These are phyloP conservation scores for Coleophoma cylindrospora DNA, from an alignment of 2,329 filamentous ascomycete genomes.

Conservation along the genomic window DNA sequence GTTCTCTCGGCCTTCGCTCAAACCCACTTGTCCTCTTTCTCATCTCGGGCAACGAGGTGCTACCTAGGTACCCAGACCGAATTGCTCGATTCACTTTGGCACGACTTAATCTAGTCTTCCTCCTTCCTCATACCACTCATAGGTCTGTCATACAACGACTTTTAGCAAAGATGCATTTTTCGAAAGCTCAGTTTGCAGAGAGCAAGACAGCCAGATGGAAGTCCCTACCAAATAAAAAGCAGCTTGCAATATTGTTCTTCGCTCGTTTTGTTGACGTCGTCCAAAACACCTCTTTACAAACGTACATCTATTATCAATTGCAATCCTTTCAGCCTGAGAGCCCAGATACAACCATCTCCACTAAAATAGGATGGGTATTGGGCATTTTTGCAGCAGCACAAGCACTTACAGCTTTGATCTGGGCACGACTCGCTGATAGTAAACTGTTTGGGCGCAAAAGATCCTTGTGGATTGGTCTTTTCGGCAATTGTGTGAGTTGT, in stretches of 20 bases:
- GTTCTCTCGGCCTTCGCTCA: too few relatives aligned
- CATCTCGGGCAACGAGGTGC: too few relatives aligned
- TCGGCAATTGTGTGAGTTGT: background rate
- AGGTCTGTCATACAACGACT: too few relatives aligned
- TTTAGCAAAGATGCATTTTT: too few relatives aligned
- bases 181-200: too few relatives aligned
- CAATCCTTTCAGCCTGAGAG: constrained; percentile 59
- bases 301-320: constrained; percentile 80
- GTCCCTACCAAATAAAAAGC: constrained; percentile 68
- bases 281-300: constrained; percentile 26
- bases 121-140: too few relatives aligned
- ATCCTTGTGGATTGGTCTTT: constrained; percentile 34
- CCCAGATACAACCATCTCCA: constrained; percentile 61
- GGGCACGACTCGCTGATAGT: constrained; percentile 65
- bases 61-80: too few relatives aligned
- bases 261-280: constrained; percentile 68
- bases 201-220: constrained; percentile 53
- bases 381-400: constrained; percentile 77
- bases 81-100: too few relatives aligned
- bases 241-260: constrained; percentile 70
- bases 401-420: constrained; percentile 74
- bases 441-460: constrained; percentile 65
- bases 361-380: constrained; percentile 70
- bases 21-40: too few relatives aligned
- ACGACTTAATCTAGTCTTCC: too few relatives aligned